A percentile compares a stretch with the other conserved stretches of the same genome.
These are phyloP conservation scores for Candida odintsovae DNA, from an alignment of 805 yeast genomes.

Conservation along the genomic window DNA sequence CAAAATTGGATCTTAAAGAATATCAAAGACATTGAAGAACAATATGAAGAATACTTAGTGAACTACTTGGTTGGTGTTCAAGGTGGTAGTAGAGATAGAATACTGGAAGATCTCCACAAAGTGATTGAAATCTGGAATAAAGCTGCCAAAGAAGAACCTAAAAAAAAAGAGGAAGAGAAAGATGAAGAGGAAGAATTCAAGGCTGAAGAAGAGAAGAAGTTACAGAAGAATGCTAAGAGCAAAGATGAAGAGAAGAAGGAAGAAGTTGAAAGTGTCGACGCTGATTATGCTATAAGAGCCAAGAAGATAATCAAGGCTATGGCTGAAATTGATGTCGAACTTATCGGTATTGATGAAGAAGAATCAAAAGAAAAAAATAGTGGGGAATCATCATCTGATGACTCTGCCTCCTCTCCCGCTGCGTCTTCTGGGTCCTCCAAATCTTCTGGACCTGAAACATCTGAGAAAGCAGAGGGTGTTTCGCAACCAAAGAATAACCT, in stretches of 20 bases:
- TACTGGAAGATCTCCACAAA: constrained; percentile 41
- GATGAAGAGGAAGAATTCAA: neutral
- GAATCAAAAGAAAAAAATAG: constrained; percentile 6
- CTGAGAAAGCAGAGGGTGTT: constrained; percentile 1
- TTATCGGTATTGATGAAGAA: constrained; percentile 19
- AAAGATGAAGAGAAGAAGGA: constrained; percentile 6
- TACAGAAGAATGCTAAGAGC: constrained; percentile 1
- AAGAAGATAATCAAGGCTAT: constrained; percentile 18
- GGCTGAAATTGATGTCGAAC: constrained; percentile 12
- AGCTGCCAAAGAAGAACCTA: constrained; percentile 17
- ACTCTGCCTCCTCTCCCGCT: neutral
- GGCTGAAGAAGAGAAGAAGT: neutral
- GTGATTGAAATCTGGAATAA: constrained; percentile 54
- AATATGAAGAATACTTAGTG: constrained; percentile 45
- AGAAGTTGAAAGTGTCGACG: constrained; percentile 22
- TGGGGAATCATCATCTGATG: constrained; percentile 1
- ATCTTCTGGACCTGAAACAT: neutral
- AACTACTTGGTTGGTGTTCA: constrained; percentile 55
- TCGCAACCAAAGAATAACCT: constrained; percentile 2
- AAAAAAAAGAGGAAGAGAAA: constrained; percentile 7
- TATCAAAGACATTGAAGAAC: constrained; percentile 43
- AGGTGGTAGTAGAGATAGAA: constrained; percentile 62
- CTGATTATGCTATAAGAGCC: constrained; percentile 23
- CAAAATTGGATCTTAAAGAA: constrained; percentile 81
- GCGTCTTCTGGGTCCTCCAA: neutral